Evolutionary conservation across 306 rosid species (phyloP), one percentile per base, ranked within the genome.

Genomic region (Prinsepia uniflora): DNA sequence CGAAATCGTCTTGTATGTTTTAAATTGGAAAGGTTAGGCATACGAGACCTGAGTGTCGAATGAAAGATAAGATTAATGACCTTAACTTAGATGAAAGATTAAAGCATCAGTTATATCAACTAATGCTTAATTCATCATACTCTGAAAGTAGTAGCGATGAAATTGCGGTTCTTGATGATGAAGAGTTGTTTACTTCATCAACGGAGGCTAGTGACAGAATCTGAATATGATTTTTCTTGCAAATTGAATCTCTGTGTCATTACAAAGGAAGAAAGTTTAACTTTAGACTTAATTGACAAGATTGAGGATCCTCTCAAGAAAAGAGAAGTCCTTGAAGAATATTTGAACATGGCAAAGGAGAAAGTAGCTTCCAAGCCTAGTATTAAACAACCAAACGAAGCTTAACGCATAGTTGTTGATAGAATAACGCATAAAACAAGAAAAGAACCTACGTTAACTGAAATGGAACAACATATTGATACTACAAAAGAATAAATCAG

Each of bases 141-240:
- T 52, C 2, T 15, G 5, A 0, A 52, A 52, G 8, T 52, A 52
- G 57, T 3, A 14, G 30, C 30, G 2, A 24, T 24, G 30, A 24
- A 24, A 24, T 24, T 2, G 30, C 2, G 2, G 30, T 24, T 24
- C 30, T 24, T 6, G 0, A 0, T 6, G 0, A 5, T 2, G 22
- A 7, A 17, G 11, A n/a, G 17, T 52, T n/a, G 0, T 50, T 17
- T 50, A 19, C 15, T 0, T 52, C 15, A 46, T 8, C 12, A 45
- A 17, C 0, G 6, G 11, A 52, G 15, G 7, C 4, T 15, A 52
- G 56, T 52, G 7, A 17, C 0, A 2, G 5, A 52, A 2, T 14
- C 9, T 0, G 0, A 52, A 0, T 0, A 17, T 0, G 57, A 15
- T 4, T 49, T 1, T 49, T 0, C 8, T 0, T 49, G n/a, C 15